Evolutionary conservation across 257 asterid species (phyloP).

Genomic region (Mentha longifolia): DNA sequence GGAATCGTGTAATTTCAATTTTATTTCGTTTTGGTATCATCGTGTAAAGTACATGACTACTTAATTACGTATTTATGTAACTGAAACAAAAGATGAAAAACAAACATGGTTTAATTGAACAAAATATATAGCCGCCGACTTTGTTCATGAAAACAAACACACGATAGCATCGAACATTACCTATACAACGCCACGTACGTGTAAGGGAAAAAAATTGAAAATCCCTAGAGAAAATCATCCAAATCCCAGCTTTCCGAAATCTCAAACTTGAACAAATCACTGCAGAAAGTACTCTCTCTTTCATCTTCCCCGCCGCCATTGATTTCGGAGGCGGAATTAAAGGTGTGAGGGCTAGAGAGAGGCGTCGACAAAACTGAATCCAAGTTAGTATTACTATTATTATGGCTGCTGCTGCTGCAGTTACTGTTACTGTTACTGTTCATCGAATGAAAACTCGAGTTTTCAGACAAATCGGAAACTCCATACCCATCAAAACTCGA

Average conservation of each 20-base stretch:
- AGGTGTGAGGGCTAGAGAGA: constrained; percentile 39
- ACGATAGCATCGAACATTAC: too few relatives aligned
- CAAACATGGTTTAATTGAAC: too few relatives aligned
- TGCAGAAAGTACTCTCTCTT: constrained; percentile 42
- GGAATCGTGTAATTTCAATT: too few relatives aligned
- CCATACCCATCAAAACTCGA: constrained; percentile 25
- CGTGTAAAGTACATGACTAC: too few relatives aligned
- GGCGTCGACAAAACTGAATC: constrained; percentile 45
- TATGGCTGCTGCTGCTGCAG: constrained; percentile 23
- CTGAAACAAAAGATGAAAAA: too few relatives aligned
- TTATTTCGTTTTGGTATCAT: too few relatives aligned
- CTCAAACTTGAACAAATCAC: constrained; percentile 41
- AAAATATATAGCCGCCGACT: too few relatives aligned
- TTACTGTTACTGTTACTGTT: background rate
- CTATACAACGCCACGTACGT: background rate
- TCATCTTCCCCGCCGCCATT: constrained; percentile 44
- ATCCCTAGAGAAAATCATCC: constrained; percentile 40
- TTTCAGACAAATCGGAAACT: constrained; percentile 47
- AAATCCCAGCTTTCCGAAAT: constrained; percentile 46
- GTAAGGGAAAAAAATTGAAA: too few relatives aligned
- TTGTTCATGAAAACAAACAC: too few relatives aligned
- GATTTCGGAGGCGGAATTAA: constrained; percentile 23
- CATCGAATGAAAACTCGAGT: constrained; percentile 32
- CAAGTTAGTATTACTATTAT: background rate
- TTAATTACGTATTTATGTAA: too few relatives aligned